phyloP scores from a whole-genome alignment of 2,329 filamentous ascomycete genomes.

The Aspergillus tubingensis region DNA sequence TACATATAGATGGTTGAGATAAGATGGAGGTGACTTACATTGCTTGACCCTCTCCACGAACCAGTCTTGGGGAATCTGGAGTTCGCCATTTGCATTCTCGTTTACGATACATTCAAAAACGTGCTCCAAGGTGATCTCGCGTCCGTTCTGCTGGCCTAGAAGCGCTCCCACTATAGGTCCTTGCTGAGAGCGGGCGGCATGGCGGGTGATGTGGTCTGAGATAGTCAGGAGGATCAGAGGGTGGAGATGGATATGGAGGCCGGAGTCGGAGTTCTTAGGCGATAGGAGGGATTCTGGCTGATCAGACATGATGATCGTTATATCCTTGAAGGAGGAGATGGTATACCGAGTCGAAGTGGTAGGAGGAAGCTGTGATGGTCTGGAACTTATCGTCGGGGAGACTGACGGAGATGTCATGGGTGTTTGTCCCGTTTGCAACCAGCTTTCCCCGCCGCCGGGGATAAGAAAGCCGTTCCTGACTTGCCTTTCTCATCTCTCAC shows the following conservation, averaged over 20 bases:
- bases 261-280: conserved; percentile 69
- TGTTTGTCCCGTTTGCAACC: conserved; percentile 37
- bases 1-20: neutral
- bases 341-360: neutral
- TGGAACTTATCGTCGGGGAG: neutral
- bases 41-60: conserved; percentile 79
- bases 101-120: conserved; percentile 78
- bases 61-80: conserved; percentile 67
- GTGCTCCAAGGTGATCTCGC: conserved; percentile 87
- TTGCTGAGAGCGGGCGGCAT: conserved; percentile 72
- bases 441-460: conserved; percentile 29
- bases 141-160: conserved; percentile 88
- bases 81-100: conserved; percentile 55
- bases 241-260: conserved; percentile 80
- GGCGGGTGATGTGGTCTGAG: conserved; percentile 92
- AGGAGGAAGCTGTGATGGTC: neutral
- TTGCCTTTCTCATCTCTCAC: neutral
- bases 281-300: conserved; percentile 63
- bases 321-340: neutral
- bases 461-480: neutral
- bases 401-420: conserved; percentile 26
- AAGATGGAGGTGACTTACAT: conserved; percentile 58
- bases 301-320: conserved; percentile 50
- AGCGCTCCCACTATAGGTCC: conserved; percentile 83
- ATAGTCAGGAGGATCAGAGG: conserved; percentile 94